These are phyloP conservation scores for Candida ipomoeae DNA, from an alignment of 805 yeast species.

Conservation along the genomic window DNA sequence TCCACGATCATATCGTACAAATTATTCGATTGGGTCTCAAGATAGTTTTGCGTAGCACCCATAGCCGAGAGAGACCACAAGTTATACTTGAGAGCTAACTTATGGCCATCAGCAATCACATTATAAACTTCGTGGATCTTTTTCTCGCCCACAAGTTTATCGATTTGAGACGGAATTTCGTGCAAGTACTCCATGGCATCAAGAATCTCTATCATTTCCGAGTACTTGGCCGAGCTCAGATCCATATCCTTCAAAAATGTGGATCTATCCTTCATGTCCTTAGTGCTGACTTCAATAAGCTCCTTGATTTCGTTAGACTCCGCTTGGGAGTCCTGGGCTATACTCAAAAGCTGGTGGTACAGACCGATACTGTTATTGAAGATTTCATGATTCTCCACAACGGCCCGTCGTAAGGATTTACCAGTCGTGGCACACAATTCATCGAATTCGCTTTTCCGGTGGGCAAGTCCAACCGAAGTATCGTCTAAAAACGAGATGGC, in stretches of 20 bases:
- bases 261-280: slow-evolving; percentile 49
- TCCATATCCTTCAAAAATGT: slow-evolving; percentile 62
- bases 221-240: slow-evolving; percentile 55
- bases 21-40: slow-evolving; percentile 53
- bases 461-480: slow-evolving; percentile 88
- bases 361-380: slow-evolving; percentile 85
- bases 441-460: slow-evolving; percentile 62
- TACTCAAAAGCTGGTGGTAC: slow-evolving; percentile 64
- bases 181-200: slow-evolving; percentile 62
- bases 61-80: slow-evolving; percentile 59
- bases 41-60: slow-evolving; percentile 44
- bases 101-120: slow-evolving; percentile 42
- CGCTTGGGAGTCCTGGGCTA: slow-evolving; percentile 62
- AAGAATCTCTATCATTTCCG: slow-evolving; percentile 66
- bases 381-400: slow-evolving; percentile 75
- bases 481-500: slow-evolving; percentile 82
- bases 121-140: slow-evolving; percentile 63
- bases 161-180: slow-evolving; percentile 58
- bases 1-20: slow-evolving; percentile 72
- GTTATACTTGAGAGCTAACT: slow-evolving; percentile 46
- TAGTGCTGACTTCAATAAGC: slow-evolving; percentile 45
- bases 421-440: slow-evolving; percentile 56
- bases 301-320: slow-evolving; percentile 47
- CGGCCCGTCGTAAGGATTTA: slow-evolving; percentile 59
- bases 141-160: slow-evolving; percentile 62